These are phyloP conservation scores for Lodderomyces pseudojiufengensis DNA, from an alignment of 1,139 yeast genomes.

Conservation along the genomic window DNA sequence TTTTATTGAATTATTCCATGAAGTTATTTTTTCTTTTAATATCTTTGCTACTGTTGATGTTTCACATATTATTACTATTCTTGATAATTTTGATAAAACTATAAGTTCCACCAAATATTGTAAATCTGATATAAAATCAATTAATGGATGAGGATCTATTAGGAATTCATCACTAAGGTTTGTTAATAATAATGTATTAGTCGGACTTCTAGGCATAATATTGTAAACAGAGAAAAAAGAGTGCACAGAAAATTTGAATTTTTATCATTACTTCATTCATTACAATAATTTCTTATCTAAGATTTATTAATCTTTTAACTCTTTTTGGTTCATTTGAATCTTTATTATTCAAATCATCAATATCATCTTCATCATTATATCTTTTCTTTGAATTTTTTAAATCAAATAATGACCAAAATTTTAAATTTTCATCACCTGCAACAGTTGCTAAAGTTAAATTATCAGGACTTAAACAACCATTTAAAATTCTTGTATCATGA, in stretches of 20 bases:
- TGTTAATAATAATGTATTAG: conserved; percentile 43
- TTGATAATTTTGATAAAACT: conserved; percentile 30
- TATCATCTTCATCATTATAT: conserved; percentile 12
- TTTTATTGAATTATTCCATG: conserved; percentile 16
- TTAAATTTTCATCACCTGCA: conserved; percentile 94
- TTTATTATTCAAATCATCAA: conserved; percentile 17
- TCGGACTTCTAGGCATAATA: conserved; percentile 21
- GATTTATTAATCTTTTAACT: conserved; percentile 16
- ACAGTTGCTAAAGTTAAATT: conserved; percentile 88
- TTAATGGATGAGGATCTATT: conserved; percentile 25
- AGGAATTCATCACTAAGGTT: conserved; percentile 21
- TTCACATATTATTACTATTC: conserved; percentile 37
- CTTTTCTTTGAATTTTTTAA: conserved; percentile 33
- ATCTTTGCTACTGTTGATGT: conserved; percentile 19
- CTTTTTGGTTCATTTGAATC: conserved; percentile 17
- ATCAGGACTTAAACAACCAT: conserved; percentile 86
- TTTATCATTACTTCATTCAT: neutral
- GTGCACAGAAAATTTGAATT: too few relatives aligned
- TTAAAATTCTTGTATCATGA: conserved; percentile 85
- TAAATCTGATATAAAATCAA: conserved; percentile 22
- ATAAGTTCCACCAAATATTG: conserved; percentile 32
- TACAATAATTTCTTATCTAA: conserved; percentile 8
- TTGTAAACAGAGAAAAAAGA: neutral
- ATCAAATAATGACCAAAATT: conserved; percentile 92
- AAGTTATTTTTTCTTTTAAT: conserved; percentile 14